Base-by-base conservation (phyloP, 2,329 filamentous ascomycete species). In the Hypoxylon sp. region DNA sequence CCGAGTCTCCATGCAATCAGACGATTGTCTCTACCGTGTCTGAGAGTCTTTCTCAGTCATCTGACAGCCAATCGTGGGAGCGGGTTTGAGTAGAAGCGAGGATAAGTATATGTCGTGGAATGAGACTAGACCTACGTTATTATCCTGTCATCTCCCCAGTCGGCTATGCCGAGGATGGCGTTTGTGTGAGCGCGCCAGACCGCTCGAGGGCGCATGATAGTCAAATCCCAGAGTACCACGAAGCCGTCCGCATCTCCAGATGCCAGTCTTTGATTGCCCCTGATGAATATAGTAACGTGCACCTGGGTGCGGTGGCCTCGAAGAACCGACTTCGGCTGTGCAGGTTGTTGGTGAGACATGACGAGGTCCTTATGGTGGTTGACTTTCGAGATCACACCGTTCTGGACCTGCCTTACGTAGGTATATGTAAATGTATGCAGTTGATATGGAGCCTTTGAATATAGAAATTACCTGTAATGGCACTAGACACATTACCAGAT, bases 201-300 rank as follows among this genome's bases (percentile, higher is more conserved):
- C 1, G 91, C 92, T 7, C 88, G 84, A 0, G 95, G 87, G 32
- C 96, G 86, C 82, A 96, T 94, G 53, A 89, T 92, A 24, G 90
- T 85, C 38, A 97, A 81, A 75, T 92, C 90, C 96, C 96, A 99
- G 20, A 93, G 80, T 5, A 97, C 86, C 32, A 97, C 83, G 84
- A 91, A 97, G 63, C 96, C 96, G 42, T 97, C 92, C 7, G 93
- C 92, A 79, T 99, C 96, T 33, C 92, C 95, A 0, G 93, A 96
- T 11, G 93, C 82, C 4, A 99, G 87, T 32, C 92, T 90, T 61
- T 87, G 84, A 76, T 97, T 97, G 40, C 81, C 78, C 55, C 87
- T 85, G 70, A 93, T 83, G 75, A 98, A 95, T 54, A 85, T 81
- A 3, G 94, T 84, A 18, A 88, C 87, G 75, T 97, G 93, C 49